A percentile compares a stretch with the other conserved stretches of the same genome.
phyloP scores from a whole-genome alignment of 257 asterid genomes.

The Solanum rostratum region DNA sequence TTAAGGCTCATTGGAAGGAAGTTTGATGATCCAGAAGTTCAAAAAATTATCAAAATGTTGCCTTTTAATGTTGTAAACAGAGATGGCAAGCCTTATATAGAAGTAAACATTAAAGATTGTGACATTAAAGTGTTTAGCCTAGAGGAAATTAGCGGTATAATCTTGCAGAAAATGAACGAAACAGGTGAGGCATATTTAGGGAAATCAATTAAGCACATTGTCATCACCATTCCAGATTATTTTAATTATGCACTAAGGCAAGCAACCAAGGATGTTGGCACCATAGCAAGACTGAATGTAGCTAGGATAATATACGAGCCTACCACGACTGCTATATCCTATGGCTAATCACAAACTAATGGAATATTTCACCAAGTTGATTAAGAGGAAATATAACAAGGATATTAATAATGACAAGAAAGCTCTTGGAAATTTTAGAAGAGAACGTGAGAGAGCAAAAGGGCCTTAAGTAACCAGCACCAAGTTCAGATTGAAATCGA shows the following conservation, averaged over 20 bases:
- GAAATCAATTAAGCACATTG: slow-evolving; percentile 5
- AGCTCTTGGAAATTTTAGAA: slow-evolving; percentile 16
- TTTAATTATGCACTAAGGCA: slow-evolving; percentile 7
- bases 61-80: slow-evolving; percentile 9
- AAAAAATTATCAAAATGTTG: slow-evolving; percentile 4
- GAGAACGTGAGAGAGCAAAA: slow-evolving; percentile 14
- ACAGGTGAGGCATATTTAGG: slow-evolving; percentile 16
- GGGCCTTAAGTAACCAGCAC: slow-evolving; percentile 15
- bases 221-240: slow-evolving; percentile 15
- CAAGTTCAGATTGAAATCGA: slow-evolving; percentile 13
- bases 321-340: neutral
- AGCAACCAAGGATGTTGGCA: slow-evolving; percentile 3
- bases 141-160: slow-evolving; percentile 14
- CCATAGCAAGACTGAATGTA: slow-evolving; percentile 4
- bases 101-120: slow-evolving; percentile 11
- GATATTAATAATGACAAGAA: slow-evolving; percentile 11
- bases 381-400: slow-evolving; percentile 13
- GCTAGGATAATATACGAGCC: neutral
- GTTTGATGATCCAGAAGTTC: slow-evolving; percentile 21
- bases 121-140: slow-evolving; percentile 9
- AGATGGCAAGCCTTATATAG: slow-evolving; percentile 14
- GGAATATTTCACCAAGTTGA: slow-evolving; percentile 8
- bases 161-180: slow-evolving; percentile 17
- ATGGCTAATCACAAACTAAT: slow-evolving; percentile 7
- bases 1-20: neutral